Conservation (phyloP, 495 filamentous ascomycete species). For the Xylaria sp. region DNA sequence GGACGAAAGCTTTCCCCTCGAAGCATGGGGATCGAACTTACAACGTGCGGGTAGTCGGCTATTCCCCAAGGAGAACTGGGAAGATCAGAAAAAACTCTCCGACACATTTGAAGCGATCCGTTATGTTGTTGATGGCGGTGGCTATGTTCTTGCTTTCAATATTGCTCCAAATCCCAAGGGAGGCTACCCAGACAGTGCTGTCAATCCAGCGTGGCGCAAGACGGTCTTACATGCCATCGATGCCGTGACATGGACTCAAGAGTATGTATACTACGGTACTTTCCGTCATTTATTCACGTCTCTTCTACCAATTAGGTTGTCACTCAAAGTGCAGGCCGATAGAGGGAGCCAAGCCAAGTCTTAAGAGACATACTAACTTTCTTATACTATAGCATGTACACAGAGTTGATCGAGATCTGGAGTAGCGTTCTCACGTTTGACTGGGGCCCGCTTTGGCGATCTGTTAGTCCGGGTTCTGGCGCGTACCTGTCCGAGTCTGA, state of each 20-base stretch:
- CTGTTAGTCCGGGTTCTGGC: slow-evolving; percentile 47
- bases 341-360: not conserved
- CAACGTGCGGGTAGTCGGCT: slow-evolving; percentile 55
- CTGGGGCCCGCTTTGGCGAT: slow-evolving; percentile 52
- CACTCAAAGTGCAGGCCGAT: not conserved
- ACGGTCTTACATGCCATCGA: slow-evolving; percentile 56
- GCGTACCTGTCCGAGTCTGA: slow-evolving; percentile 56
- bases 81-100: slow-evolving; percentile 43
- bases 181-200: slow-evolving; percentile 46
- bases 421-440: slow-evolving; percentile 58
- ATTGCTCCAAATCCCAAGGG: slow-evolving; percentile 51
- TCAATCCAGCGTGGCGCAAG: slow-evolving; percentile 60
- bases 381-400: slow-evolving; percentile 38
- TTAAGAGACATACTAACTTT: not conserved
- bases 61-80: slow-evolving; percentile 59
- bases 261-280: slow-evolving; percentile 9
- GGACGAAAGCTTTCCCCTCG: slow-evolving; percentile 54
- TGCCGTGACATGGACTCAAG: slow-evolving; percentile 46
- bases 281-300: not conserved
- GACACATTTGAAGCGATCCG: slow-evolving; percentile 54
- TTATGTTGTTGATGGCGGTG: slow-evolving; percentile 51
- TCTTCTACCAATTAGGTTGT: not conserved
- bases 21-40: slow-evolving; percentile 50
- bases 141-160: slow-evolving; percentile 57
- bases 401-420: slow-evolving; percentile 46